phyloP scores from a whole-genome alignment of 2,329 filamentous ascomycete genomes.

The Fusarium anguioides region DNA sequence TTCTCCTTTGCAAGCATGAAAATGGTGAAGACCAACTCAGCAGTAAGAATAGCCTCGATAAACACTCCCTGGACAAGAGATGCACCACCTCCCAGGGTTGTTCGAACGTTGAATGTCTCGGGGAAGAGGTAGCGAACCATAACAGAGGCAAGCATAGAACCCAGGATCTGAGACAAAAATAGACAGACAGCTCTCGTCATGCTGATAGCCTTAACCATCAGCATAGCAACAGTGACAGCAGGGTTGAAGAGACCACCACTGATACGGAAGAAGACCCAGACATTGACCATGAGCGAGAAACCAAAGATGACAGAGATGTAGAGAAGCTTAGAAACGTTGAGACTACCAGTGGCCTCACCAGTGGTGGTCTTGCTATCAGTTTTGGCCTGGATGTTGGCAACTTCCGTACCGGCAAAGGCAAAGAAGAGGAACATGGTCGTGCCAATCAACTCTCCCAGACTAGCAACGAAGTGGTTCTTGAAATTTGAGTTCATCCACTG shows the following conservation, averaged over 20 bases:
- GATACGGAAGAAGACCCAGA: constrained; percentile 61
- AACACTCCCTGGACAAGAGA: constrained; percentile 59
- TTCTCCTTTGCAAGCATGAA: constrained; percentile 65
- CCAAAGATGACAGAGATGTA: constrained; percentile 57
- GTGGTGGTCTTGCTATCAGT: constrained; percentile 53
- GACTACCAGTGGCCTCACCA: constrained; percentile 55
- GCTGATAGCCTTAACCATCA: constrained; percentile 61
- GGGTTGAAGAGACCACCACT: constrained; percentile 54
- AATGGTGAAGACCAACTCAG: constrained; percentile 60
- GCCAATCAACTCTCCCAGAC: constrained; percentile 54
- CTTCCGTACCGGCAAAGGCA: constrained; percentile 55
- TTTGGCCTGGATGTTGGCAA: constrained; percentile 54
- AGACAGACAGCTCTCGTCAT: constrained; percentile 58
- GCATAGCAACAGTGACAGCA: constrained; percentile 61
- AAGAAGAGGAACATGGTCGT: constrained; percentile 59
- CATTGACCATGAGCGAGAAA: constrained; percentile 58
- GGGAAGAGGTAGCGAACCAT: constrained; percentile 57
- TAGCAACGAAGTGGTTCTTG: constrained; percentile 57
- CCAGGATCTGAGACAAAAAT: constrained; percentile 63
- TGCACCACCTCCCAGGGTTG: constrained; percentile 54
- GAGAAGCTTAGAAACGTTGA: constrained; percentile 56
- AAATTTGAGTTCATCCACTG: constrained; percentile 60
- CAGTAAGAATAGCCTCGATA: constrained; percentile 61
- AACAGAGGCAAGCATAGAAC: constrained; percentile 56
- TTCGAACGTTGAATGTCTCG: constrained; percentile 56